phyloP scores from a whole-genome alignment of 2,329 filamentous ascomycete species.

The Colletotrichum sublineola region DNA sequence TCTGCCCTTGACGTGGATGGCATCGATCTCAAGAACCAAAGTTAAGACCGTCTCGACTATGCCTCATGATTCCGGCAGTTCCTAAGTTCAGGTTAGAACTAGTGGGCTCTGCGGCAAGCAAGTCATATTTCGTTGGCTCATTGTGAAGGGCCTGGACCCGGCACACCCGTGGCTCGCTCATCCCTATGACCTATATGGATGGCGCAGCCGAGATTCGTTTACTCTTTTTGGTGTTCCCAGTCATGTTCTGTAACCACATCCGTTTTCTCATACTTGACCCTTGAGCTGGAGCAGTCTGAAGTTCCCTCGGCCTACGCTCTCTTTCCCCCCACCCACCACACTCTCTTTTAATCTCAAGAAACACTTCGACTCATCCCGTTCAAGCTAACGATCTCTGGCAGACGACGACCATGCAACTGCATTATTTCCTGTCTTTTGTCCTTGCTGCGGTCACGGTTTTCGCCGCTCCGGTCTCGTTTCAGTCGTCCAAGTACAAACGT shows the following conservation, averaged over 20 bases:
- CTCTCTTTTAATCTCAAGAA: conserved; percentile 26
- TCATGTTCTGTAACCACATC: not conserved
- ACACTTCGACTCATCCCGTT: conserved; percentile 22
- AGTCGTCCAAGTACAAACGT: conserved; percentile 17
- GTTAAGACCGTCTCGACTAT: conserved; percentile 37
- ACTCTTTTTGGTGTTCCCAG: not conserved
- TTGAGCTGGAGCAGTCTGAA: conserved; percentile 28
- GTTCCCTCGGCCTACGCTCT: conserved; percentile 3
- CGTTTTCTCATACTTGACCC: conserved; percentile 9
- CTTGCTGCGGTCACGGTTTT: conserved; percentile 16
- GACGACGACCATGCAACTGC: conserved; percentile 26
- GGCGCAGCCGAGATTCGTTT: not conserved
- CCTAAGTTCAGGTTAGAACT: conserved; percentile 10
- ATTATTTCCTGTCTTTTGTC: conserved; percentile 19
- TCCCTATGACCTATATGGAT: conserved; percentile 16
- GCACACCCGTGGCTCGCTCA: not conserved
- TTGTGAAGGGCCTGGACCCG: not conserved
- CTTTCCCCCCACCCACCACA: conserved; percentile 17
- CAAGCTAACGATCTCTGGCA: not conserved
- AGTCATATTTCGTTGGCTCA: not conserved
- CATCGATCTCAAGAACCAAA: conserved; percentile 6
- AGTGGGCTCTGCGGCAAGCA: conserved; percentile 22
- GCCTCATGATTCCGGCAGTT: conserved; percentile 28
- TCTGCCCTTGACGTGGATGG: not conserved
- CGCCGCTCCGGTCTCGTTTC: conserved; percentile 24